These are phyloP conservation scores for Leccinum arenicola DNA, from an alignment of 768 basidiomycete genomes.

Conservation along the genomic window DNA sequence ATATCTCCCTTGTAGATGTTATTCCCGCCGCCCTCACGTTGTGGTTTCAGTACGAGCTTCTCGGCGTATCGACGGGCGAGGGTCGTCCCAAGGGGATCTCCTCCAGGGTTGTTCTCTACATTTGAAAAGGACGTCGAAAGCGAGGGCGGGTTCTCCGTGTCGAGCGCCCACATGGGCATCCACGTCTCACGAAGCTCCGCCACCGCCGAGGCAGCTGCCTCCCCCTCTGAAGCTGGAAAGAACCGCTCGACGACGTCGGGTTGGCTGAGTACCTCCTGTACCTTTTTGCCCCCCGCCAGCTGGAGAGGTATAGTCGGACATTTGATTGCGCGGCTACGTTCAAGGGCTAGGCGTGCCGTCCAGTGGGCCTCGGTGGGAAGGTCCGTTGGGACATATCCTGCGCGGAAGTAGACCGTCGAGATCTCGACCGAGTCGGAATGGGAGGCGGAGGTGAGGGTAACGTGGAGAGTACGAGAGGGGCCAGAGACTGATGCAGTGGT, in stretches of 20 bases:
- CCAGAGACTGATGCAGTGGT: constrained; percentile 51
- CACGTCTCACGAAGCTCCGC: constrained; percentile 68
- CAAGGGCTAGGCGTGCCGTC: constrained; percentile 71
- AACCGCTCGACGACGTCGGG: constrained; percentile 75
- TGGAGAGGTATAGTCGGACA: constrained; percentile 90
- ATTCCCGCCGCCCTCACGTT: constrained; percentile 97
- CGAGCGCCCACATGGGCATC: constrained; percentile 87
- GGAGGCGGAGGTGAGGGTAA: constrained; percentile 24
- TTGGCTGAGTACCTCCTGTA: constrained; percentile 83
- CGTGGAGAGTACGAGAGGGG: constrained; percentile 41
- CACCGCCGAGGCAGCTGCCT: constrained; percentile 30
- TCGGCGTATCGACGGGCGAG: constrained; percentile 34
- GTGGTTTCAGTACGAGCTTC: constrained; percentile 87
- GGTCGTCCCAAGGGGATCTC: constrained; percentile 21
- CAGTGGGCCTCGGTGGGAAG: constrained; percentile 68
- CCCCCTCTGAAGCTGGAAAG: constrained; percentile 40
- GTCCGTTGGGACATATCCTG: constrained; percentile 84
- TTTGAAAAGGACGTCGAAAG: not conserved
- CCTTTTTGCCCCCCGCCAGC: constrained; percentile 94
- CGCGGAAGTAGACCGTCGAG: constrained; percentile 86
- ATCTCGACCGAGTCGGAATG: constrained; percentile 51
- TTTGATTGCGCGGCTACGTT: constrained; percentile 83
- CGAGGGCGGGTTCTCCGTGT: constrained; percentile 16
- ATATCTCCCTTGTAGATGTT: constrained; percentile 89
- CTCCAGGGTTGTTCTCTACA: not conserved